phyloP scores from a whole-genome alignment of 2,329 filamentous ascomycete species.

The Aspergillus japonicus region DNA sequence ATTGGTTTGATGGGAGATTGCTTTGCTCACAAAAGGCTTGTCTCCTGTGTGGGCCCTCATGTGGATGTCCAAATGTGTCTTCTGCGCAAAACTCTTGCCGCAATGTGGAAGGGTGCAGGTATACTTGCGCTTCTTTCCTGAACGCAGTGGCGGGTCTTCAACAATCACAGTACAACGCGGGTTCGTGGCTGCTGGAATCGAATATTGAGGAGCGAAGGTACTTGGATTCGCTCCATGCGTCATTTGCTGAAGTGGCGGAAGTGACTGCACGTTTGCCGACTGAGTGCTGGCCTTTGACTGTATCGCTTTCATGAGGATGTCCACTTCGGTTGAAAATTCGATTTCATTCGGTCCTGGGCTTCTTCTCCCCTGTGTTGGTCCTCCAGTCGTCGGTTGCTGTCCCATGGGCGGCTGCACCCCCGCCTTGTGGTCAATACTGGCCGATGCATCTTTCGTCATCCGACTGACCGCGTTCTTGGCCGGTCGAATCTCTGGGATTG shows the following conservation, averaged over 20 bases:
- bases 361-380: slow-evolving; percentile 39
- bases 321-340: slow-evolving; percentile 77
- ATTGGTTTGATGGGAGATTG: neutral
- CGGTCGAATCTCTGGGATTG: slow-evolving; percentile 38
- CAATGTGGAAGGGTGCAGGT: slow-evolving; percentile 72
- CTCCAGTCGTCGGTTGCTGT: slow-evolving; percentile 9
- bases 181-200: slow-evolving; percentile 20
- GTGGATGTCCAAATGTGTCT: slow-evolving; percentile 91
- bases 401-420: slow-evolving; percentile 7
- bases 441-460: slow-evolving; percentile 21
- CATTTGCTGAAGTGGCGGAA: slow-evolving; percentile 38
- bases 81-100: slow-evolving; percentile 80
- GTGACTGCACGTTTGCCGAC: slow-evolving; percentile 30
- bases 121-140: slow-evolving; percentile 61
- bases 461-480: slow-evolving; percentile 39
- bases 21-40: slow-evolving; percentile 75
- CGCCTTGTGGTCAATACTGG: slow-evolving; percentile 13
- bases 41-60: slow-evolving; percentile 82
- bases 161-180: slow-evolving; percentile 26
- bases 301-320: slow-evolving; percentile 84
- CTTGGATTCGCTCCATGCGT: slow-evolving; percentile 24
- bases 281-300: slow-evolving; percentile 59
- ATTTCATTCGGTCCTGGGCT: slow-evolving; percentile 51
- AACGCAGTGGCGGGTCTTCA: slow-evolving; percentile 36
- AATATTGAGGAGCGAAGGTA: slow-evolving; percentile 23